Conservation (phyloP, 2,329 filamentous ascomycete genomes). For the Ceratocystis variospora region DNA sequence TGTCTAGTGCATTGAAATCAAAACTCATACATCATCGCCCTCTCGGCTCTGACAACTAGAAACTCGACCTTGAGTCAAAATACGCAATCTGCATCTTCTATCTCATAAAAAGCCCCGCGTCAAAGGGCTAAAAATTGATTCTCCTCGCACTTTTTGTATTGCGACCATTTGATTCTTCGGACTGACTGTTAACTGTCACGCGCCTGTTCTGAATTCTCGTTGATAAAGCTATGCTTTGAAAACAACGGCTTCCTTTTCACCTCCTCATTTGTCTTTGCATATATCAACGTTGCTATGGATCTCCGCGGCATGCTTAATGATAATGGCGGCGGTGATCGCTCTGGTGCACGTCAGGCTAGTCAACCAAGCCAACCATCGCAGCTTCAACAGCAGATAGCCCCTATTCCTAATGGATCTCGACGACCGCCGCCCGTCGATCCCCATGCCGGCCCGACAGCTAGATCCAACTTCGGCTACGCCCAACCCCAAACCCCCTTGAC, state of each 20-base stretch:
- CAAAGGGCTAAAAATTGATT: neutral
- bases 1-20: neutral
- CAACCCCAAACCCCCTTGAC: constrained; percentile 17
- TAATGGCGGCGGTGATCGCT: constrained; percentile 30
- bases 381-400: constrained; percentile 24
- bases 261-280: neutral
- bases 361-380: constrained; percentile 15
- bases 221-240: constrained; percentile 6
- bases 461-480: constrained; percentile 21
- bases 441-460: constrained; percentile 22
- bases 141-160: neutral
- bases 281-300: constrained; percentile 32
- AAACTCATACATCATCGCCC: neutral
- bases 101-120: neutral
- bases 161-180: neutral
- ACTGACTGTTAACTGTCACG: neutral
- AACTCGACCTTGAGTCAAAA: neutral
- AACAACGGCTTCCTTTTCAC: neutral
- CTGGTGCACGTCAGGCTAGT: constrained; percentile 24
- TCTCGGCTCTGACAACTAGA: neutral
- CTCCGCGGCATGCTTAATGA: constrained; percentile 43
- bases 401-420: constrained; percentile 16
- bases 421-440: constrained; percentile 18
- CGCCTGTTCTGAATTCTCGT: neutral
- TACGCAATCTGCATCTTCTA: neutral